phyloP scores from a whole-genome alignment of 352 stramenopile genomes.

The Globisporangium nodosum region DNA sequence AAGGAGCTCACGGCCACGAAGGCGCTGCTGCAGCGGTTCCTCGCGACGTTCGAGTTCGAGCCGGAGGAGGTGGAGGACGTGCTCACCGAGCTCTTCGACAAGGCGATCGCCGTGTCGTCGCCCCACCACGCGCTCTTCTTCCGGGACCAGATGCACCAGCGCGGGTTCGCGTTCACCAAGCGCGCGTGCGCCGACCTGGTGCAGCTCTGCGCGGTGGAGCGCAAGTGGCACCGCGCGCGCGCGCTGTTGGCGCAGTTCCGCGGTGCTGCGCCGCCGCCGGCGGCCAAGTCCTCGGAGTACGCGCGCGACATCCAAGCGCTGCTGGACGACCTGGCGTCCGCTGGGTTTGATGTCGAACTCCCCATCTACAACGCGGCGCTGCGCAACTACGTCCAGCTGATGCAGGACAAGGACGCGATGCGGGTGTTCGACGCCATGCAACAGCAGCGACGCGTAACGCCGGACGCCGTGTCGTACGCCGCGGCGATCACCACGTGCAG shows the following conservation, averaged over 20 bases:
- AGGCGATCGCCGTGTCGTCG: conserved; percentile 33
- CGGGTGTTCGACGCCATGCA: conserved; percentile 40
- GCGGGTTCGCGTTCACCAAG: conserved; percentile 24
- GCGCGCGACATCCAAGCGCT: conserved; percentile 39
- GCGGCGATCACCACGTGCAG: conserved; percentile 52
- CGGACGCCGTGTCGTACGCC: conserved; percentile 50
- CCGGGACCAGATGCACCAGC: conserved; percentile 36
- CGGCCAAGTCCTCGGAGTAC: conserved; percentile 36
- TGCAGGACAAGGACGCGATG: conserved; percentile 28
- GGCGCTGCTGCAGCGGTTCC: conserved; percentile 36
- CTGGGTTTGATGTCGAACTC: conserved; percentile 33
- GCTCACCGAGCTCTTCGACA: conserved; percentile 35
- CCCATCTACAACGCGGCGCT: conserved; percentile 59
- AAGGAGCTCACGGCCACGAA: conserved; percentile 51
- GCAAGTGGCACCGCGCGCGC: conserved; percentile 52
- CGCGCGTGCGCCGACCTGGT: conserved; percentile 40
- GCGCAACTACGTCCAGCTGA: conserved; percentile 43
- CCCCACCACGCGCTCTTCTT: conserved; percentile 56
- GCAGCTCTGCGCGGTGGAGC: conserved; percentile 35
- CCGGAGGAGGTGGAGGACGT: conserved; percentile 30
- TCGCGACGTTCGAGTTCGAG: conserved; percentile 29
- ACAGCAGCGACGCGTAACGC: conserved; percentile 21
- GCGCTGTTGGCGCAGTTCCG: conserved; percentile 44
- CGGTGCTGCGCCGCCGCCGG: conserved; percentile 27
- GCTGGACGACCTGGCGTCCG: conserved; percentile 38